Evolutionary conservation across 371 early-diverging fungal genomes (phyloP).

Genomic region (Spraguea lophii): DNA sequence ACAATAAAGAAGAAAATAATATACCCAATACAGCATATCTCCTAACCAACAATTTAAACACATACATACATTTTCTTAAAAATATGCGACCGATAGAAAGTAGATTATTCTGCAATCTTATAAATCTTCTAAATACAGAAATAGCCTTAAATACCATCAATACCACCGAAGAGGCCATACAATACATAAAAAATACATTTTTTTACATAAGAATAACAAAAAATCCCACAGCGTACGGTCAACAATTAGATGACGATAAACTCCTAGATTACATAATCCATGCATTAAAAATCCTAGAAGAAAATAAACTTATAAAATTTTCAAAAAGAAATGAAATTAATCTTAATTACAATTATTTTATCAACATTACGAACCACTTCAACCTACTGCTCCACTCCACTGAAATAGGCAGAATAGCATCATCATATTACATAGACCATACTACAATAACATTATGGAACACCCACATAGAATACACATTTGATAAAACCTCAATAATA

Average conservation of each 20-base stretch:
- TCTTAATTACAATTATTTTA: too few species aligned
- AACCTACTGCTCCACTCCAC: slow-evolving; percentile 18
- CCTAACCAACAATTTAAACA: slow-evolving; percentile 72
- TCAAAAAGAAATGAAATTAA: neutral
- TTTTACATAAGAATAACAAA: slow-evolving; percentile 64
- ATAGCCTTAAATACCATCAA: slow-evolving; percentile 73
- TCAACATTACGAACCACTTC: too few species aligned
- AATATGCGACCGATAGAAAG: slow-evolving; percentile 88
- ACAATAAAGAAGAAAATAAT: slow-evolving; percentile 76
- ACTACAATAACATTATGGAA: slow-evolving; percentile 21
- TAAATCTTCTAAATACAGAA: slow-evolving; percentile 81
- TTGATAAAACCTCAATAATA: too few species aligned
- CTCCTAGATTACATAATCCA: slow-evolving; percentile 29
- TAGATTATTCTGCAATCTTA: slow-evolving; percentile 61
- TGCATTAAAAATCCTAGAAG: slow-evolving; percentile 20
- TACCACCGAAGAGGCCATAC: slow-evolving; percentile 67
- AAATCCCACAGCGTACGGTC: neutral
- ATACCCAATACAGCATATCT: too few species aligned
- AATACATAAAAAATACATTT: slow-evolving; percentile 88
- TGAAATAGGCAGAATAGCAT: slow-evolving; percentile 20
- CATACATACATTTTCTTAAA: slow-evolving; percentile 72
- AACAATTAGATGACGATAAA: slow-evolving; percentile 7
- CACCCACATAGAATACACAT: neutral
- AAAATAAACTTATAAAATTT: slow-evolving; percentile 19
- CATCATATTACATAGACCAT: slow-evolving; percentile 28